A percentile compares a stretch with the other conserved stretches of the same genome.
Evolutionary conservation across 1,284 basidiomycete genomes (phyloP).

Genomic region (Ganoderma leucocontextum): DNA sequence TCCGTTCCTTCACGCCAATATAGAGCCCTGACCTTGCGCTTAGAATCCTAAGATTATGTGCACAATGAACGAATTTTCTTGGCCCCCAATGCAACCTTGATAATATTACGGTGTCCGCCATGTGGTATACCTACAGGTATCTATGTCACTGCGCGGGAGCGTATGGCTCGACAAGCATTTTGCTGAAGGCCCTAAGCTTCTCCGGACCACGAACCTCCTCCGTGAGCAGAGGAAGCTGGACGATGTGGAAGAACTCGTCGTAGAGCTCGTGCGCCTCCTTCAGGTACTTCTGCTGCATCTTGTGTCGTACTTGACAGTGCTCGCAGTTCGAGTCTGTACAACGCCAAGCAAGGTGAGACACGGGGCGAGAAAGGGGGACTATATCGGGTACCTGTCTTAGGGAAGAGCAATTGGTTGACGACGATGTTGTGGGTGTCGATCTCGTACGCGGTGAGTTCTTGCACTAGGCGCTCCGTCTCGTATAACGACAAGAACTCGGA

Average conservation of each 20-base stretch:
- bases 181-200: constrained; percentile 90
- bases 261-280: constrained; percentile 95
- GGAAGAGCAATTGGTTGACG: constrained; percentile 97
- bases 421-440: constrained; percentile 99
- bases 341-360: constrained; percentile 10
- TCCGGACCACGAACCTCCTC: constrained; percentile 97
- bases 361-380: constrained; percentile 3
- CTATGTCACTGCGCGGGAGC: constrained; percentile 36
- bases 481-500: constrained; percentile 98
- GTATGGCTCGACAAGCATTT: constrained; percentile 82
- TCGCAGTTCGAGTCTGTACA: constrained; percentile 88
- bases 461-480: constrained; percentile 97
- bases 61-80: not conserved
- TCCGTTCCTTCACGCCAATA: not conserved
- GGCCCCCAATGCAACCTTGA: not conserved
- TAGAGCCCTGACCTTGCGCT: not conserved
- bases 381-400: constrained; percentile 75
- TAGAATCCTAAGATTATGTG: not conserved
- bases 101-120: constrained; percentile 29
- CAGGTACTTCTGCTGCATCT: constrained; percentile 98
- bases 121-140: constrained; percentile 4
- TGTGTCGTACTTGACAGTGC: constrained; percentile 92
- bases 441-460: constrained; percentile 95
- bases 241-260: constrained; percentile 96
- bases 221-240: constrained; percentile 92